A percentile compares a stretch with the other conserved stretches of the same genome.
These are phyloP conservation scores for Talinum fruticosum DNA, from an alignment of 148 eudicot species.

Conservation along the genomic window DNA sequence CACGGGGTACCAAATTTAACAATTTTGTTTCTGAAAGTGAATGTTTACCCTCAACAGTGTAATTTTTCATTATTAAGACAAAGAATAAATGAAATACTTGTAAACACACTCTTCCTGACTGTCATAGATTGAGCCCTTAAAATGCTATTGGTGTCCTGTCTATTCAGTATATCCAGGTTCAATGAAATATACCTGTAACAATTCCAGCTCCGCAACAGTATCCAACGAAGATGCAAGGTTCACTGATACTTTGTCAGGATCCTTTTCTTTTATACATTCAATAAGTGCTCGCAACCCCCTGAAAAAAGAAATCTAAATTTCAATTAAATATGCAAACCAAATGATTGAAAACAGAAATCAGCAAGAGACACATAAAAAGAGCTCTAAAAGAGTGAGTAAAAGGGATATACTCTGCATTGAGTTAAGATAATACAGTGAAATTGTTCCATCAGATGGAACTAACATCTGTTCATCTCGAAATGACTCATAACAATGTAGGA, in stretches of 20 bases:
- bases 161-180: not conserved
- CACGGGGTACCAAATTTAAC: too few relatives aligned
- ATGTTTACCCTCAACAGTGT: too few relatives aligned
- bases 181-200: slow-evolving; percentile 64
- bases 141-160: not conserved
- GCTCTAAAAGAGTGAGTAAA: not conserved
- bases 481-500: not conserved
- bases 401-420: not conserved
- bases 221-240: slow-evolving; percentile 88
- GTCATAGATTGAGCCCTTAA: not conserved
- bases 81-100: not conserved
- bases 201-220: slow-evolving; percentile 76
- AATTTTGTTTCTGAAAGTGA: too few relatives aligned
- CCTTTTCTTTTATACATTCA: slow-evolving; percentile 66
- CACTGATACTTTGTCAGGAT: slow-evolving; percentile 82
- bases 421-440: not conserved
- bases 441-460: not conserved
- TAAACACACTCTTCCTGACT: not conserved
- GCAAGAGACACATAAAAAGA: not conserved
- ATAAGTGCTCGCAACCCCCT: slow-evolving; percentile 84
- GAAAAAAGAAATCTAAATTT: not conserved
- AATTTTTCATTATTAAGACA: too few relatives aligned
- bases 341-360: slow-evolving; percentile 1
- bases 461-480: not conserved
- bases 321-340: not conserved